A percentile compares a stretch with the other conserved stretches of the same genome.
These are phyloP conservation scores for Endogone sp. DNA, from an alignment of 192 early-diverging fungal genomes.

Conservation along the genomic window DNA sequence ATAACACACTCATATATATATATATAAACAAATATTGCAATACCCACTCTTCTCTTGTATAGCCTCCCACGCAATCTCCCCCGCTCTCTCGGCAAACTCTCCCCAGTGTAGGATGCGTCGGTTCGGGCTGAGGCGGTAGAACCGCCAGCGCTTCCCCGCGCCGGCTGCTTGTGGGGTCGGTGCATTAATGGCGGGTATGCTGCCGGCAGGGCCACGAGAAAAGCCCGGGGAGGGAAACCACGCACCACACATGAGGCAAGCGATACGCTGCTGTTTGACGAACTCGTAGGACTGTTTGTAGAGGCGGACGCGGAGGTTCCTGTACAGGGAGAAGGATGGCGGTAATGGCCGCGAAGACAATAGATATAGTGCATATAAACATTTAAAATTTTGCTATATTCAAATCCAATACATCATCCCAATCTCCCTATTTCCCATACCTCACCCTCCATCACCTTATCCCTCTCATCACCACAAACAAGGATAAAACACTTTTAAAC, in stretches of 20 bases:
- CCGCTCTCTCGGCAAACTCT: constrained; percentile 48
- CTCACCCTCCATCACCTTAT: not conserved
- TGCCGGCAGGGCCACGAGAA: too few species aligned
- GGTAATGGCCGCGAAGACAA: constrained; percentile 4
- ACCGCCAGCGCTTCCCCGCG: constrained; percentile 25
- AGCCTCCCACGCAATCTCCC: constrained; percentile 32
- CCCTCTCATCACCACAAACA: not conserved
- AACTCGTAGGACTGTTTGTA: constrained; percentile 69
- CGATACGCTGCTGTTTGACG: constrained; percentile 65
- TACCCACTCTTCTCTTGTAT: constrained; percentile 51
- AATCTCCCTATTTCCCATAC: not conserved
- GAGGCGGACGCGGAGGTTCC: constrained; percentile 56
- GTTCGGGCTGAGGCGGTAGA: constrained; percentile 57
- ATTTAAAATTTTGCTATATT: too few species aligned
- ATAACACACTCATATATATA: not conserved
- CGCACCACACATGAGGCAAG: constrained; percentile 54
- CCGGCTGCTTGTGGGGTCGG: too few species aligned
- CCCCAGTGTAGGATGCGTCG: constrained; percentile 60
- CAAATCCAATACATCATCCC: too few species aligned
- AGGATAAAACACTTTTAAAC: constrained; percentile 9
- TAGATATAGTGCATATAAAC: not conserved
- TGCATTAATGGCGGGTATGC: too few species aligned
- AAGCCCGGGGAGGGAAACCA: constrained; percentile 64
- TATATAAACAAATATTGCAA: not conserved
- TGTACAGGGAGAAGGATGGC: constrained; percentile 7